Base-by-base conservation (phyloP, 2,329 filamentous ascomycete genomes). In the Calonectria ilicicola region DNA sequence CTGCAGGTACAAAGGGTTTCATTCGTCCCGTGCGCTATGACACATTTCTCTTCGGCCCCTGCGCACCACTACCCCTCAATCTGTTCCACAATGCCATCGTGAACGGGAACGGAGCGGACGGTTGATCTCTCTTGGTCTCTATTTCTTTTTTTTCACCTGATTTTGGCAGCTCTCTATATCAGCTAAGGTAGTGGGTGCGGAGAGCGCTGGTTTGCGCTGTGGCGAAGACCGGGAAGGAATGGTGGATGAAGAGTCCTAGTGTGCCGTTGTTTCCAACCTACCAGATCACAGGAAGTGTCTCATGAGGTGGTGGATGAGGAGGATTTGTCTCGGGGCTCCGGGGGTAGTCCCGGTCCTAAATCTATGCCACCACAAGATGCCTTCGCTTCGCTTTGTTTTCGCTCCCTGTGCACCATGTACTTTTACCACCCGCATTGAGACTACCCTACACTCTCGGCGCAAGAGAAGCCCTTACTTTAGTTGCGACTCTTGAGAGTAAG, bases 1-100 rank as follows among this genome's bases (percentile, higher is more conserved):
- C 66, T 69, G 66, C 66, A 69, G 32, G 66, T 44, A 63, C 58
- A 63, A 46, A 69, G 19, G 46, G 26, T 64, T 44, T 32, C 46
- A 32, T 23, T 46, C 7, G 53, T 67, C 53, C 53, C 56, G 32
- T 29, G 32, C 46, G 35, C 56, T 51, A 42, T 69, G 56, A 44
- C 56, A 51, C 53, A 32, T 29, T 29, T 51, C 35, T 68, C 26
- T 21, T 47, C 51, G 53, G 42, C 44, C 56, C 32, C 53, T 46
- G 42, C 53, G 44, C 44, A 47, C 53, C 46, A 23, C 23, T 19
- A 40, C 46, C 62, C 32, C 32, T 65, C 27, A 44, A 60, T 60
- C n/a, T 70, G 62, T 70, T 62, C 60, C 49, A 60, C 44, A 26
- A 26, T 27, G 56, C 32, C 42, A 29, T 58, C 26, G 44, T 26